These are phyloP conservation scores for Bertia moriformis DNA, from an alignment of 2,329 filamentous ascomycete species.

Conservation along the genomic window DNA sequence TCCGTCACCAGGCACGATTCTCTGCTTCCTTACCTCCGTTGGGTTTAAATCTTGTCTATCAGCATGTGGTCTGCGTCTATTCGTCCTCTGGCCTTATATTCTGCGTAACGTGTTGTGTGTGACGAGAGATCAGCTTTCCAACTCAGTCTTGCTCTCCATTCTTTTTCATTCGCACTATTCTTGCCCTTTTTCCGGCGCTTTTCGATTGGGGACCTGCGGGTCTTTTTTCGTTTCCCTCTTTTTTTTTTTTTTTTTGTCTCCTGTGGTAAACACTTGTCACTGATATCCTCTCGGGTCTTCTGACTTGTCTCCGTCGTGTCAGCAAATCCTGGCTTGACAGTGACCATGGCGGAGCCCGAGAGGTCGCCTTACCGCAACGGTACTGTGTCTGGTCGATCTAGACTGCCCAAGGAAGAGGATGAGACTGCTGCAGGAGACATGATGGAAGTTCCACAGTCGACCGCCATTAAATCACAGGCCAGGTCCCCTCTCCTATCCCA, in stretches of 20 bases:
- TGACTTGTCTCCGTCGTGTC: constrained; percentile 1
- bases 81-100: neutral
- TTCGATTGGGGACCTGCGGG: no score
- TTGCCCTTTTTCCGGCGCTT: no score
- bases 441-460: neutral
- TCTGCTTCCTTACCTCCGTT: no score
- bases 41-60: no score
- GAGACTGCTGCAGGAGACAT: neutral
- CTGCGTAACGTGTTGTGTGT: neutral
- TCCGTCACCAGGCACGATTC: no score
- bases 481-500: neutral
- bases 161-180: no score
- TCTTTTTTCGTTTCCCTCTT: neutral
- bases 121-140: no score
- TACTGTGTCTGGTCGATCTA: neutral
- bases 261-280: neutral
- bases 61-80: constrained; percentile 1
- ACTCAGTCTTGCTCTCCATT: no score
- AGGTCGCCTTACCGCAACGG: constrained; percentile 1
- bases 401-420: neutral
- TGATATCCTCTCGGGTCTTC: neutral
- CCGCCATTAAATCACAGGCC: neutral
- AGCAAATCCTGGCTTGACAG: neutral
- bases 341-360: constrained; percentile 1
- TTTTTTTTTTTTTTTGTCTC: constrained; percentile 1